Evolutionary conservation across 2,329 filamentous ascomycete species (phyloP).

Genomic region (Cladophialophora immunda): DNA sequence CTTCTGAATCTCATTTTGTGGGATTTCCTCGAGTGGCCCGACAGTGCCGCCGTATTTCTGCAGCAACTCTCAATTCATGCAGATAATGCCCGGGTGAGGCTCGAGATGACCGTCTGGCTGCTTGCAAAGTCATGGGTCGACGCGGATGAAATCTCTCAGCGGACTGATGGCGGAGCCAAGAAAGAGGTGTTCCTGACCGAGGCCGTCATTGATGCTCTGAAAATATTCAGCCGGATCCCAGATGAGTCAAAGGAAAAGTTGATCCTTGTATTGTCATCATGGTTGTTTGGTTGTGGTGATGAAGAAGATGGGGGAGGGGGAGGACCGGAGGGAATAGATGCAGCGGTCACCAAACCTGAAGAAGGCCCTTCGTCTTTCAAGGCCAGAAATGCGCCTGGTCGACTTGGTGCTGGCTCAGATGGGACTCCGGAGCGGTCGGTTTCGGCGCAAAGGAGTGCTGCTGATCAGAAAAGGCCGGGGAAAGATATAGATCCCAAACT

Average conservation of each 20-base stretch:
- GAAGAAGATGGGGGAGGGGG: not conserved
- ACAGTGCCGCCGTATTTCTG: not conserved
- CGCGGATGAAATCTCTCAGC: not conserved
- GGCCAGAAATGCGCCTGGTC: not conserved
- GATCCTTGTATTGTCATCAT: not conserved
- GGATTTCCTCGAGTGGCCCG: not conserved
- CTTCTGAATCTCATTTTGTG: slow-evolving; percentile 14
- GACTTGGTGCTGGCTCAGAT: not conserved
- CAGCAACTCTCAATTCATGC: not conserved
- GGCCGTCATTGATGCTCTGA: slow-evolving; percentile 12
- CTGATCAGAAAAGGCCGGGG: not conserved
- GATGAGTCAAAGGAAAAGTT: not conserved
- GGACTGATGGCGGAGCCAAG: not conserved
- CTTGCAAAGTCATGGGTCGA: slow-evolving; percentile 13
- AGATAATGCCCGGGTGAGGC: not conserved
- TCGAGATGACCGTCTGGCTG: slow-evolving; percentile 7
- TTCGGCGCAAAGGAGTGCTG: not conserved
- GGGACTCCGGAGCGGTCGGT: not conserved
- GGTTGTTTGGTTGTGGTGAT: not conserved
- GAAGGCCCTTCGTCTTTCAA: not conserved
- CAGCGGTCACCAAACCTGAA: not conserved
- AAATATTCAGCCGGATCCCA: not conserved
- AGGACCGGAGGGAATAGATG: not conserved
- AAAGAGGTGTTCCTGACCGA: slow-evolving; percentile 16
- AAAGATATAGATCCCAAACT: not conserved